phyloP scores from a whole-genome alignment of 2,329 filamentous ascomycete species.

The Phialocephala sp. region DNA sequence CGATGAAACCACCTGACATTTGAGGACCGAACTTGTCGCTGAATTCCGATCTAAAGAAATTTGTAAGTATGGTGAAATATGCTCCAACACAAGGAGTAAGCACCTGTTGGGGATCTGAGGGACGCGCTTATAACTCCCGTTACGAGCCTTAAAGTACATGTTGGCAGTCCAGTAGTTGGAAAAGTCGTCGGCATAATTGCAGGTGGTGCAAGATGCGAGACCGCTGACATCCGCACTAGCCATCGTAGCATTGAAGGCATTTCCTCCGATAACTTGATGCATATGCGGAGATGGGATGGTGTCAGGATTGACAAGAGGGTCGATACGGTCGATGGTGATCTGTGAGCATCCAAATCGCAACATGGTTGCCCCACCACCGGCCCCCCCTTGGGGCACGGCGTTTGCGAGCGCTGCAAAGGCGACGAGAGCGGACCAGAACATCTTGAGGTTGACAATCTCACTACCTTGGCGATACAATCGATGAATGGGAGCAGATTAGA shows the following conservation, averaged over 20 bases:
- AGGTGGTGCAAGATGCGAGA: constrained; percentile 75
- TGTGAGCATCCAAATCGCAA: constrained; percentile 35
- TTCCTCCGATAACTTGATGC: constrained; percentile 56
- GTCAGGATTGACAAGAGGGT: constrained; percentile 32
- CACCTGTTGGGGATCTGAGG: constrained; percentile 70
- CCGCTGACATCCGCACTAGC: constrained; percentile 62
- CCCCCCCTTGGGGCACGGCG: neutral
- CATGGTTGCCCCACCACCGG: constrained; percentile 18
- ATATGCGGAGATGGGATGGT: constrained; percentile 30
- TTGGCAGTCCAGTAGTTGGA: constrained; percentile 83
- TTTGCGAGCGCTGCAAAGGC: constrained; percentile 14
- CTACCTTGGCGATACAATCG: constrained; percentile 3
- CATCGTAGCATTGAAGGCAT: constrained; percentile 48
- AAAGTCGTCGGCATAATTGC: constrained; percentile 76
- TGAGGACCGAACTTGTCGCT: constrained; percentile 28
- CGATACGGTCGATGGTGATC: constrained; percentile 32
- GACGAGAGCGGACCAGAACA: constrained; percentile 17
- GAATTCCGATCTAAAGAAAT: constrained; percentile 34
- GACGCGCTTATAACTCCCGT: constrained; percentile 59
- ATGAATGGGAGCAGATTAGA: neutral
- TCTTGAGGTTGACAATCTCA: constrained; percentile 2
- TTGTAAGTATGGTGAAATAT: constrained; percentile 36
- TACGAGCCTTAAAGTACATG: constrained; percentile 72
- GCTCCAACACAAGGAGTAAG: constrained; percentile 53
- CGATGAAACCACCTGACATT: constrained; percentile 32